These are phyloP conservation scores for Phaeoacremonium minimum DNA, from an alignment of 2,329 filamentous ascomycete genomes.

Conservation along the genomic window DNA sequence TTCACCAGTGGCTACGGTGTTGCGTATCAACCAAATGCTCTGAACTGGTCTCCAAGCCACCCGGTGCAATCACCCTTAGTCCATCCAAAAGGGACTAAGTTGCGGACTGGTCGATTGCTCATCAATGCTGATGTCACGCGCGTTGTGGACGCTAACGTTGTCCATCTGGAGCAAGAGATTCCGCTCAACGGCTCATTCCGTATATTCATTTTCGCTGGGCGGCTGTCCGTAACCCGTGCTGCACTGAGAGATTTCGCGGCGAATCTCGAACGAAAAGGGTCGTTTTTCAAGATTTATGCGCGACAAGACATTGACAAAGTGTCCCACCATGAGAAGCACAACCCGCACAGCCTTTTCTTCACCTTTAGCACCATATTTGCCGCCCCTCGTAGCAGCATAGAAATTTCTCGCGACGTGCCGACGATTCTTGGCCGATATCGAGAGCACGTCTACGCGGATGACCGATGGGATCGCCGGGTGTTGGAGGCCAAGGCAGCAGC, in stretches of 20 bases:
- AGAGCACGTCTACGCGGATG: constrained; percentile 83
- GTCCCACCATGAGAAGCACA: constrained; percentile 75
- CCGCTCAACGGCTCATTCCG: constrained; percentile 86
- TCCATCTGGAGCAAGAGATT: constrained; percentile 85
- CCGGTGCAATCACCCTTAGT: constrained; percentile 67
- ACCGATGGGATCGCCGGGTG: constrained; percentile 68
- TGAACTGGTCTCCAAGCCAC: constrained; percentile 80
- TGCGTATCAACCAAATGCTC: constrained; percentile 72
- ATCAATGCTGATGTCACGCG: constrained; percentile 78
- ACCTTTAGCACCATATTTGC: constrained; percentile 75
- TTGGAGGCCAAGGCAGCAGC: constrained; percentile 68
- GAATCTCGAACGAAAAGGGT: constrained; percentile 59
- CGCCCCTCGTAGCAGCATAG: constrained; percentile 61
- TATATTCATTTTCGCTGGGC: constrained; percentile 81
- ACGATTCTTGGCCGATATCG: constrained; percentile 68
- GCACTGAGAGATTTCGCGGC: constrained; percentile 69
- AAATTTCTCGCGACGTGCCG: constrained; percentile 69
- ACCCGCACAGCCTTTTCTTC: constrained; percentile 80
- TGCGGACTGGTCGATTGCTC: constrained; percentile 72
- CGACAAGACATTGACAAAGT: constrained; percentile 58
- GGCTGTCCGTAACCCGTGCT: constrained; percentile 49
- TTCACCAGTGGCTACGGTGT: constrained; percentile 93
- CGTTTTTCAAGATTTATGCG: constrained; percentile 67
- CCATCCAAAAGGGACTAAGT: constrained; percentile 58
- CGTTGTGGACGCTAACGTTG: constrained; percentile 83